These are phyloP conservation scores for Ceratorhiza oryzae-sativae DNA, from an alignment of 1,284 basidiomycete species.

Conservation along the genomic window DNA sequence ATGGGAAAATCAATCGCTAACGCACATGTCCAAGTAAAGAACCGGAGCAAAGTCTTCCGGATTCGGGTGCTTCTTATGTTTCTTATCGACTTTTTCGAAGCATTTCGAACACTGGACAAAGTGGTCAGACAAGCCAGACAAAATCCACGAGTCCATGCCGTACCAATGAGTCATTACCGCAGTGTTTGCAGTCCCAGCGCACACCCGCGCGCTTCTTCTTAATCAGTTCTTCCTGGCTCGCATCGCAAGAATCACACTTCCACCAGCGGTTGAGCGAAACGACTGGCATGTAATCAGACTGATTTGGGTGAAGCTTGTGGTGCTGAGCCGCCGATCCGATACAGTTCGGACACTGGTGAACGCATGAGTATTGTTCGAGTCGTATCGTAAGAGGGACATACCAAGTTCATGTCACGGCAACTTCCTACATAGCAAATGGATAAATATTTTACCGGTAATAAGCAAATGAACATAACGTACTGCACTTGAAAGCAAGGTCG, in stretches of 20 bases:
- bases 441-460: neutral
- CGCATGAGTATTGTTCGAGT: neutral
- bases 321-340: constrained; percentile 18
- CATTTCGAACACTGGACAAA: constrained; percentile 27
- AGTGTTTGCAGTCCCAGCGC: constrained; percentile 30
- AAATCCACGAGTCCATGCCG: neutral
- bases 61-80: constrained; percentile 31
- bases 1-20: constrained; percentile 10
- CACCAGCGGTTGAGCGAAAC: constrained; percentile 30
- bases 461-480: neutral
- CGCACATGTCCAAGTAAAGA: constrained; percentile 34
- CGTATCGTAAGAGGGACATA: neutral
- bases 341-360: constrained; percentile 26
- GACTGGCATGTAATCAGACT: constrained; percentile 21
- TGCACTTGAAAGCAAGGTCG: constrained; percentile 32
- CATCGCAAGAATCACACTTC: constrained; percentile 26
- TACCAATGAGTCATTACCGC: constrained; percentile 20
- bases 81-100: constrained; percentile 36
- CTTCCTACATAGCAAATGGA: neutral
- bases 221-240: constrained; percentile 16
- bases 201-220: constrained; percentile 24
- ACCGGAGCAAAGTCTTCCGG: constrained; percentile 31
- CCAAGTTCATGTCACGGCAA: constrained; percentile 29
- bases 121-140: neutral
- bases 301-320: constrained; percentile 27